Evolutionary conservation across 768 basidiomycete genomes (phyloP).

Genomic region (Mycena maculata): DNA sequence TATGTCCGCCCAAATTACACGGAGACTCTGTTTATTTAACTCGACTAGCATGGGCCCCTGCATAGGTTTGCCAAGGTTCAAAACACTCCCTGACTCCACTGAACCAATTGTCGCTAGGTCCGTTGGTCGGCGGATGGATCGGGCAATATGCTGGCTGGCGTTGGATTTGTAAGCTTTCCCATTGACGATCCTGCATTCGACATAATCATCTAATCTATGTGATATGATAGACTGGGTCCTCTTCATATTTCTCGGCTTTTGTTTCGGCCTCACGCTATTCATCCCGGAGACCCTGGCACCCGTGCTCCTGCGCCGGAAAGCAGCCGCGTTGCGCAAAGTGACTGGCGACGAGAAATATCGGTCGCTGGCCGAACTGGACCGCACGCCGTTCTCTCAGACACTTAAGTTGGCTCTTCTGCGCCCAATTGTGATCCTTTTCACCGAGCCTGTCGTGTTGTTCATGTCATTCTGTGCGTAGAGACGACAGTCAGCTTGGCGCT

Average conservation of each 20-base stretch:
- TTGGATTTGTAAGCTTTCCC: slow-evolving; percentile 52
- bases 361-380: slow-evolving; percentile 54
- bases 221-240: slow-evolving; percentile 58
- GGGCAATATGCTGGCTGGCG: slow-evolving; percentile 58
- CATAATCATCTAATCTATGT: too few relatives aligned
- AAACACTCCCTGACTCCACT: too few relatives aligned
- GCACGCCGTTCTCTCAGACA: slow-evolving; percentile 44
- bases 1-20: slow-evolving; percentile 32
- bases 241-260: slow-evolving; percentile 54
- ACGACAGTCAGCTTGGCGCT: too few relatives aligned
- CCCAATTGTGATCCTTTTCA: slow-evolving; percentile 56
- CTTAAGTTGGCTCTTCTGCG: slow-evolving; percentile 51
- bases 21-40: not conserved
- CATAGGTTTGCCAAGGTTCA: slow-evolving; percentile 28
- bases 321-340: slow-evolving; percentile 52
- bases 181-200: not conserved
- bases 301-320: slow-evolving; percentile 56
- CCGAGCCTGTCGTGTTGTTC: slow-evolving; percentile 58
- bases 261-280: slow-evolving; percentile 52
- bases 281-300: slow-evolving; percentile 67
- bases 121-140: slow-evolving; percentile 62
- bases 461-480: slow-evolving; percentile 52
- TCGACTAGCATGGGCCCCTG: slow-evolving; percentile 52
- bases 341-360: slow-evolving; percentile 49
- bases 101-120: slow-evolving; percentile 43